Conservation (phyloP, 306 rosid genomes). For the Pyrus bretschneideri region DNA sequence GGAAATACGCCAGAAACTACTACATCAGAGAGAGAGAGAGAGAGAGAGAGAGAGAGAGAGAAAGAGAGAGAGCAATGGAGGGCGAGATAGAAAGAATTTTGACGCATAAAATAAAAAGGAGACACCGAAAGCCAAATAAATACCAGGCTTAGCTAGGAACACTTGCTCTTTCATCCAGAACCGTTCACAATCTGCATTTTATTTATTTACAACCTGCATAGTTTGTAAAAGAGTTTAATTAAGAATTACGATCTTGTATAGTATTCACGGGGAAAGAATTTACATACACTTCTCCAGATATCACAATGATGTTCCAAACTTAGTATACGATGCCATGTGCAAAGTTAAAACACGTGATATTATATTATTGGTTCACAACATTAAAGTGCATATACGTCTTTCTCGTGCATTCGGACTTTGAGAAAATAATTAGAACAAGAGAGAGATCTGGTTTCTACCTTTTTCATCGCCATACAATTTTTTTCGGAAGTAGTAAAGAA, state of each 20-base stretch:
- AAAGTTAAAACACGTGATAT: background rate
- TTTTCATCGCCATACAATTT: conserved; percentile 23
- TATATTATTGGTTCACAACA: too few relatives aligned
- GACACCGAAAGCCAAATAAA: conserved; percentile 24
- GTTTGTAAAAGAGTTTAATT: background rate
- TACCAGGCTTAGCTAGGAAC: conserved; percentile 10
- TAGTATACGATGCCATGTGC: background rate
- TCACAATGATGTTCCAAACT: background rate
- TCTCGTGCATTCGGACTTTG: fast-evolving
- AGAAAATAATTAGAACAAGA: background rate
- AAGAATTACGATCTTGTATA: background rate
- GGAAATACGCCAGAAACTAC: conserved; percentile 30
- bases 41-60: conserved; percentile 22
- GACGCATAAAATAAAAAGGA: background rate
- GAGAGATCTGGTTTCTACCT: conserved; percentile 4
- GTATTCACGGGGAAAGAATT: background rate
- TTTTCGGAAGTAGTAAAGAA: conserved; percentile 56
- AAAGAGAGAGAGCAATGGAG: conserved; percentile 14
- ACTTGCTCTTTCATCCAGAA: background rate
- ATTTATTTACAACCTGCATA: conserved; percentile 59
- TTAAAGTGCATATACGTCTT: too few relatives aligned
- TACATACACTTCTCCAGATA: background rate
- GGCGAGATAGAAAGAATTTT: background rate
- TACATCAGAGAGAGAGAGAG: conserved; percentile 19
- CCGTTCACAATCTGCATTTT: conserved; percentile 16